phyloP scores from a whole-genome alignment of 2,329 filamentous ascomycete species.

The Coniochaeta hoffmannii region DNA sequence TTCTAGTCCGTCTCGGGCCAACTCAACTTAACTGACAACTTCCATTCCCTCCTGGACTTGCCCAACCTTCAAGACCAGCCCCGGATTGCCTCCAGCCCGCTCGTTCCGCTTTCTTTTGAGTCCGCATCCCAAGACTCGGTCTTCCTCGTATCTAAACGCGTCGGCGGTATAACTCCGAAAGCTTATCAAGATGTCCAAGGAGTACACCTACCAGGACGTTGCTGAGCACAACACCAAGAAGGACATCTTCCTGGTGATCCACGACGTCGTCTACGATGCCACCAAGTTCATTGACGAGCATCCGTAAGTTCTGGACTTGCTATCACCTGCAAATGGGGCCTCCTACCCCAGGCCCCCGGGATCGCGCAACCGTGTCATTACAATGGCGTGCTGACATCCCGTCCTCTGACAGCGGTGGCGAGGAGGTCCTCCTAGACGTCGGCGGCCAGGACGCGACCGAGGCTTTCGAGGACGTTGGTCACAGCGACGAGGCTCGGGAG shows the following conservation, averaged over 20 bases:
- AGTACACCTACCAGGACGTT: conserved; percentile 74
- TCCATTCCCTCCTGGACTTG: not conserved
- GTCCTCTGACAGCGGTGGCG: conserved; percentile 66
- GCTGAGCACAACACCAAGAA: conserved; percentile 86
- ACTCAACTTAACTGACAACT: not conserved
- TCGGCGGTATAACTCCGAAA: not conserved
- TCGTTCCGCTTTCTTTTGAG: not conserved
- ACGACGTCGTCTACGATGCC: conserved; percentile 93
- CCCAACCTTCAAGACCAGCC: not conserved
- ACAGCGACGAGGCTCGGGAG: conserved; percentile 97
- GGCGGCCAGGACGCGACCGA: conserved; percentile 94
- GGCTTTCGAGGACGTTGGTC: conserved; percentile 97
- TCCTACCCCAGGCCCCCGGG: not conserved
- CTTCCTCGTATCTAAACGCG: not conserved
- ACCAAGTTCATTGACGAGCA: conserved; percentile 94
- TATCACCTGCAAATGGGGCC: not conserved
- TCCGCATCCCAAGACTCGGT: not conserved
- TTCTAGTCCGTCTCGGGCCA: not conserved
- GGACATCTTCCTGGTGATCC: conserved; percentile 84
- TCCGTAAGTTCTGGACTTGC: conserved; percentile 52
- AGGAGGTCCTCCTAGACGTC: conserved; percentile 95
- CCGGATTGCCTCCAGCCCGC: not conserved
- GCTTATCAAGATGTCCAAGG: conserved; percentile 32
- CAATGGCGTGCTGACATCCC: conserved; percentile 16
- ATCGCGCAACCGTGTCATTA: not conserved